These are phyloP conservation scores for Annulohypoxylon bovei DNA, from an alignment of 495 filamentous ascomycete species.

Conservation along the genomic window DNA sequence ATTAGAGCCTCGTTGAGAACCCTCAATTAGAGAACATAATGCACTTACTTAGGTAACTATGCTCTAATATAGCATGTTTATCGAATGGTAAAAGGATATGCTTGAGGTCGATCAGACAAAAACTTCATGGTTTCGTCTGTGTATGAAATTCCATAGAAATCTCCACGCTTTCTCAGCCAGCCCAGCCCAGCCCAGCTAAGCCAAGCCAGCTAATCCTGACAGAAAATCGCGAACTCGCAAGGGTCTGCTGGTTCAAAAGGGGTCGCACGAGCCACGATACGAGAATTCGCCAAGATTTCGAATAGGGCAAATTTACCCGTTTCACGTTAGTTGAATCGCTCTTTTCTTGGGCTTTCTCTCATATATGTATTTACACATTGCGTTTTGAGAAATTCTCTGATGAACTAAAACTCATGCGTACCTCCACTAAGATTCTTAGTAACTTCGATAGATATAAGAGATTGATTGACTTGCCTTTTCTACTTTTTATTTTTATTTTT, in stretches of 20 bases:
- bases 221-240: conserved; percentile 10
- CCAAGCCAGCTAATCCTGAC: conserved; percentile 1
- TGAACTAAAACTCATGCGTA: neutral
- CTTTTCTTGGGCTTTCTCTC: neutral
- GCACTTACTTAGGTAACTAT: neutral
- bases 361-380: too few relatives aligned
- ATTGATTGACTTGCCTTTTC: neutral
- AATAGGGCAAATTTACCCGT: conserved; percentile 16
- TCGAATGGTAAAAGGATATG: neutral
- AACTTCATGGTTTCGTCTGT: conserved; percentile 14
- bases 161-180: neutral
- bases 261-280: conserved; percentile 29
- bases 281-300: conserved; percentile 14
- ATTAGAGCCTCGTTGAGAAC: neutral
- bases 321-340: conserved; percentile 9
- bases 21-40: neutral
- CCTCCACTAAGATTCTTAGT: neutral
- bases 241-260: conserved; percentile 16
- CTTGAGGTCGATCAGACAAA: conserved; percentile 5
- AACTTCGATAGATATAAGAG: neutral
- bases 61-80: conserved; percentile 10
- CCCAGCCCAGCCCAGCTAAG: neutral
- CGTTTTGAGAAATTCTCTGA: neutral
- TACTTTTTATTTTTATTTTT: neutral
- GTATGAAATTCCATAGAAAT: conserved; percentile 18